Evolutionary conservation across 805 yeast genomes (phyloP).

Genomic region (Yarrowia alimentaria): DNA sequence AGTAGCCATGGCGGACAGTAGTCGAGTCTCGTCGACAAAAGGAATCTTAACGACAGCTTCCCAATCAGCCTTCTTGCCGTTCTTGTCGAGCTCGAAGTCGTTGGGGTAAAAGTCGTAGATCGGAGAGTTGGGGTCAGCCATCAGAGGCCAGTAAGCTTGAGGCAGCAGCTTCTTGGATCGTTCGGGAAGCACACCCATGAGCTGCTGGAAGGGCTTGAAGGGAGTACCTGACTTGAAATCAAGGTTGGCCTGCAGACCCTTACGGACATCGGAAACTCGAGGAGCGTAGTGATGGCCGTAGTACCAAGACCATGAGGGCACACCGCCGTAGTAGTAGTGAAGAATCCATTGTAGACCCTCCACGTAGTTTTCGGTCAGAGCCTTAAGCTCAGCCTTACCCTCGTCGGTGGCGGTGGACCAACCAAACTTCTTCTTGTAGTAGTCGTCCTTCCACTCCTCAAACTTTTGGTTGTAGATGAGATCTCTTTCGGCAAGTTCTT

Average conservation of each 20-base stretch:
- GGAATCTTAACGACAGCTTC: constrained; percentile 93
- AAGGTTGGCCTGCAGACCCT: constrained; percentile 59
- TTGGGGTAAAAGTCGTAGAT: constrained; percentile 87
- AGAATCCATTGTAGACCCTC: constrained; percentile 98
- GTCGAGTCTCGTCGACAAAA: constrained; percentile 81
- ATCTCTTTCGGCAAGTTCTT: constrained; percentile 46
- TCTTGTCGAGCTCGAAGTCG: constrained; percentile 82
- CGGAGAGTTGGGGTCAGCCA: constrained; percentile 84
- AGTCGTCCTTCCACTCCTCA: constrained; percentile 76
- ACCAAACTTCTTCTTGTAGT: constrained; percentile 76
- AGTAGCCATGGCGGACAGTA: constrained; percentile 71
- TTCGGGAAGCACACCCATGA: constrained; percentile 96
- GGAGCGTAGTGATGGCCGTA: constrained; percentile 90
- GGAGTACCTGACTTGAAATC: constrained; percentile 65
- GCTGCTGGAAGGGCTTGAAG: constrained; percentile 88
- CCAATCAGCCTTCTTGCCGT: constrained; percentile 96
- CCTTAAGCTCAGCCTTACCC: constrained; percentile 56
- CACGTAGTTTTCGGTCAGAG: constrained; percentile 72
- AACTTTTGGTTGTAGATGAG: constrained; percentile 72
- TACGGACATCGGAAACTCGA: constrained; percentile 78
- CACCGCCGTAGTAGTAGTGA: constrained; percentile 83
- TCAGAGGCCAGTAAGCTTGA: constrained; percentile 66
- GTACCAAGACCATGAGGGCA: constrained; percentile 96
- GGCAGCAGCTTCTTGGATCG: constrained; percentile 83
- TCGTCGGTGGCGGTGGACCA: constrained; percentile 57